Base-by-base conservation (phyloP, 2,329 filamentous ascomycete genomes). In the Penicillium occitanis region DNA sequence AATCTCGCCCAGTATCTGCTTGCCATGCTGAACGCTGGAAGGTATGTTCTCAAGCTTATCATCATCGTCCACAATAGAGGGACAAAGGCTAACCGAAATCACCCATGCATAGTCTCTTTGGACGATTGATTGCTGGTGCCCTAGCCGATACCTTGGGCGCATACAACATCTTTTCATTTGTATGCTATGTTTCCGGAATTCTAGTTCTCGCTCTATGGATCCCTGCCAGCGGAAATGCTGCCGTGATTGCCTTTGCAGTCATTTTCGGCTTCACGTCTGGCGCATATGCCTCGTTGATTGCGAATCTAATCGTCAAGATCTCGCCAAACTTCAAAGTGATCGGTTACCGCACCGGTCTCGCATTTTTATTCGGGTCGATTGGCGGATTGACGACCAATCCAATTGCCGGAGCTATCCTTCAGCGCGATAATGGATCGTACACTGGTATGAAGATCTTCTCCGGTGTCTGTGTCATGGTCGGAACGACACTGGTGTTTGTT, bases 191-290 rank as follows among this genome's bases (percentile, higher is more conserved):
- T 28, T 78, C 82, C 1, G 76, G 74, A 2, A 78, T 86, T 42
- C 70, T 86, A 1, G 80, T 82, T 13, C 76, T 87, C 1, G 83
- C 79, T 28, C 72, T 89, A 1, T 84, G 86, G 86, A 75, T 86
- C 6, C 82, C 81, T 2, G 82, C 75, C 44, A 77, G 77, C 2
- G 79, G 79, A 53, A 84, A 86, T 3, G 83, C 84, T 0, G 82
- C 85, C 3, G 85, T 89, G 67, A 81, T 91, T 53, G 81, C 87
- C 50, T 91, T 90, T 73, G 82, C 84, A 17, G 79, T 84, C 30
- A 76, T 90, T 6, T 91, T 89, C 69, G 90, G 89, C 13, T 90
- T 91, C 73, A 83, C 84, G 7, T 88, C 86, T 0, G 90, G 90
- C 11, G 85, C 85, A 5, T 89, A 88, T 71, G 84, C 90, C 50